Evolutionary conservation across 177 flowering plant genomes (phyloP), one percentile per base, ranked within the genome.

Genomic region (Vitis hybrid): DNA sequence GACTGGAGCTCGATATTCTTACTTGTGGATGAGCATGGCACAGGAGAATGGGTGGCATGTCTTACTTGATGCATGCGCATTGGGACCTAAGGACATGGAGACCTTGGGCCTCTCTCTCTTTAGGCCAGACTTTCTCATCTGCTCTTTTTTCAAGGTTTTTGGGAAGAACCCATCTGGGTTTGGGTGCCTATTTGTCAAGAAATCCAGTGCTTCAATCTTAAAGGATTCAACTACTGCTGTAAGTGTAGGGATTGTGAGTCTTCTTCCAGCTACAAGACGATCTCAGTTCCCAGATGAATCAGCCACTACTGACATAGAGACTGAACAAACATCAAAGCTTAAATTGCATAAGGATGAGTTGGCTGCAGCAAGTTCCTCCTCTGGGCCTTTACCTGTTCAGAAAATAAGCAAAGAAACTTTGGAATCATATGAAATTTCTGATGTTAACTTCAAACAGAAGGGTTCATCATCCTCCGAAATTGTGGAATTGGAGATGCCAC

Each of bases 21-120:
- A 82, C 56, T 74, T 21, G 12, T 85, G 89, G 89, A 76, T 85
- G 87, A 73, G 58, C 32, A 2, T 80, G 27, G 89, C 89, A 14
- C 79, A 68, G 50, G 84, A 85, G 51, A 80, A 82, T 67, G 83
- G 81, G 6, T 85, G 89, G 89, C 84, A 83, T 66, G 82, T 85
- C 12, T 74, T 77, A 69, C 84, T 85, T 32, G 89, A 85, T 71
- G 81, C 87, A 1, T 70, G 68, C 67, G 80, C 82, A 55, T 71
- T 83, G 68, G 82, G 83, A 15, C 75, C 89, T 9, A 85, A 83
- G 55, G 89, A 83, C 27, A 85, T 85, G 89, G 89, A 85, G 5
- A 78, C 85, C 0, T 65, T 85, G 12, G 89, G 89, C 27, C 77
- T 85, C n/a, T 83, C 89, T 12, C 71, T 85, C 4, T 78, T 83